A percentile compares a stretch with the other conserved stretches of the same genome.
phyloP scores from a whole-genome alignment of 2,329 filamentous ascomycete species.

The Aspergillus sp. region DNA sequence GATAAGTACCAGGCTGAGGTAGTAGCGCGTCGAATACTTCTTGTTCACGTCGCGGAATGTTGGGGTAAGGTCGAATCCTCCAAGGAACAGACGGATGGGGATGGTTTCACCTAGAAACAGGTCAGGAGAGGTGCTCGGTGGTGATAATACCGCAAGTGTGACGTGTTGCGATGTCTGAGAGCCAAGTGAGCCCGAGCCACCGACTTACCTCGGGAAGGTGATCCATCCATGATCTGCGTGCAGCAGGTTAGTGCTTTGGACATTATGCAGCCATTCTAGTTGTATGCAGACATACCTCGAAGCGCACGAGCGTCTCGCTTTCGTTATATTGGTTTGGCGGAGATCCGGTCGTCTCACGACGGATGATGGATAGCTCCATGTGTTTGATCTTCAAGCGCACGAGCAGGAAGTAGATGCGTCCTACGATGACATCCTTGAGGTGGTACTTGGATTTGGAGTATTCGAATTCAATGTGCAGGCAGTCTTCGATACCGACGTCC shows the following conservation, averaged over 20 bases:
- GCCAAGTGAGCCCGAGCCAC: background rate
- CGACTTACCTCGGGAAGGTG: conserved; percentile 82
- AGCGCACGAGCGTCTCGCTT: conserved; percentile 94
- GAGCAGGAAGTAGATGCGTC: conserved; percentile 95
- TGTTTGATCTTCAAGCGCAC: conserved; percentile 99
- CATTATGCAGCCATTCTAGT: conserved; percentile 12
- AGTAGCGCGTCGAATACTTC: conserved; percentile 98
- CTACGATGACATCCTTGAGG: conserved; percentile 97
- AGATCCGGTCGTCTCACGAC: conserved; percentile 92
- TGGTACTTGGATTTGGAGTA: conserved; percentile 99
- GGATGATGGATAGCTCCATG: conserved; percentile 98
- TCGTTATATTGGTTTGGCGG: conserved; percentile 99
- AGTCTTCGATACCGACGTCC: conserved; percentile 99
- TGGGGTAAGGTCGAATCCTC: conserved; percentile 94
- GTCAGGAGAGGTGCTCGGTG: conserved; percentile 5
- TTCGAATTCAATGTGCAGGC: conserved; percentile 98
- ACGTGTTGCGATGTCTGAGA: background rate
- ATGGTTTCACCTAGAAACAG: conserved; percentile 72
- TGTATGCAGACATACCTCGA: conserved; percentile 66
- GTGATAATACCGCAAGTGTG: background rate
- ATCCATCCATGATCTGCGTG: conserved; percentile 91
- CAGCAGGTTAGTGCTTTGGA: conserved; percentile 10
- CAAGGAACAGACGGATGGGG: conserved; percentile 93
- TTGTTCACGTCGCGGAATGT: conserved; percentile 99
- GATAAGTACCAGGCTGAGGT: conserved; percentile 91